Evolutionary conservation across 179 eudicot genomes (phyloP).

Genomic region (Dionaea muscipula): DNA sequence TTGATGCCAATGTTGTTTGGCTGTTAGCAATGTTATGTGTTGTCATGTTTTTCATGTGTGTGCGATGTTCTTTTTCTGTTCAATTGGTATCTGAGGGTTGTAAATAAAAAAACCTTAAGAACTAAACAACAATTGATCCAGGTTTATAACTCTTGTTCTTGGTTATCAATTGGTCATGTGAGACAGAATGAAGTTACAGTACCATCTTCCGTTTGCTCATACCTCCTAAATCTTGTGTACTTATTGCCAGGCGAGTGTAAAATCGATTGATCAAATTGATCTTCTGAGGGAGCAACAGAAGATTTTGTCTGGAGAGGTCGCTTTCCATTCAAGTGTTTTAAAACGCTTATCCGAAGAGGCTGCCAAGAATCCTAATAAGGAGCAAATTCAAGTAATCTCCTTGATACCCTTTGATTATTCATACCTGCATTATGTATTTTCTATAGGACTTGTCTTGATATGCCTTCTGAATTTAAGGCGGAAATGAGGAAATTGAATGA

Average conservation of each 20-base stretch:
- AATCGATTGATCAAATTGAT: slow-evolving; percentile 79
- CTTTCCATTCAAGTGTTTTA: slow-evolving; percentile 72
- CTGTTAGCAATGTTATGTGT: no score
- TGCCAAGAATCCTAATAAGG: slow-evolving; percentile 46
- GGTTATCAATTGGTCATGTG: no score
- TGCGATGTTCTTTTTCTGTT: no score
- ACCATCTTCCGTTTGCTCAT: no score
- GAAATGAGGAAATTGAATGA: slow-evolving; percentile 71
- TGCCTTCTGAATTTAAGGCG: slow-evolving; percentile 29
- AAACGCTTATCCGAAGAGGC: slow-evolving; percentile 87
- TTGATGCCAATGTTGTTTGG: no score
- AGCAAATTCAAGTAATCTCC: slow-evolving; percentile 50
- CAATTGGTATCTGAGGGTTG: no score
- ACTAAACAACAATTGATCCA: no score
- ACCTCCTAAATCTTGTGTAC: not conserved
- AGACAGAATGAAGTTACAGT: no score
- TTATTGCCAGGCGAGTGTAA: slow-evolving; percentile 50
- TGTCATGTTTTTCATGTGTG: no score
- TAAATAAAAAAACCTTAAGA: no score
- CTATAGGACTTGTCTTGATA: slow-evolving; percentile 6
- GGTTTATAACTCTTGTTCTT: no score
- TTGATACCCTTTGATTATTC: not conserved
- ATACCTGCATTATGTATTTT: not conserved
- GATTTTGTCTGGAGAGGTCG: slow-evolving; percentile 88
- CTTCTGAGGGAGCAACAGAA: slow-evolving; percentile 90